phyloP scores from a whole-genome alignment of 2,329 filamentous ascomycete genomes.

The Diaporthe nobilis region DNA sequence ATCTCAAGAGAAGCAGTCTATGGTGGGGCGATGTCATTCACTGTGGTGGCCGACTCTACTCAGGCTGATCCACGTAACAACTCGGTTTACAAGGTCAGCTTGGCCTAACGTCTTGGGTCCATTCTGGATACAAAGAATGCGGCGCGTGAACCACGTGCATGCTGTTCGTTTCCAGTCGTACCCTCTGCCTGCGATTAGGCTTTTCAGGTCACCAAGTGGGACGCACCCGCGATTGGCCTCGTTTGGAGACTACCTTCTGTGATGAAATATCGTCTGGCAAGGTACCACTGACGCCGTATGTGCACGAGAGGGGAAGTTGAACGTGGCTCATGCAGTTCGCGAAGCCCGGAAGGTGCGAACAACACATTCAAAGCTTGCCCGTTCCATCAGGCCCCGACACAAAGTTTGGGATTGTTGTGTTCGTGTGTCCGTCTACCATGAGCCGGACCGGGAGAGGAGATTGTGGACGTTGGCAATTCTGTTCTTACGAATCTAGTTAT shows the following conservation, averaged over 20 bases:
- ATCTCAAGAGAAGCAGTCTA: neutral
- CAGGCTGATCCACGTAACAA: too few species aligned
- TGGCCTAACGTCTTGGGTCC: too few species aligned
- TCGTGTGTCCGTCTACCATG: neutral
- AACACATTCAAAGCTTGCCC: neutral
- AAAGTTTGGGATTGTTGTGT: neutral
- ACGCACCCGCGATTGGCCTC: neutral
- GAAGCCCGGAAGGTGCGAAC: neutral
- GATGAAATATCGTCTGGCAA: neutral
- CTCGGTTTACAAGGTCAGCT: too few species aligned
- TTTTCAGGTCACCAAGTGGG: neutral
- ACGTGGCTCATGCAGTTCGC: too few species aligned
- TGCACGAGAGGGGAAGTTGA: too few species aligned
- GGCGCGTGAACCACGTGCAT: too few species aligned
- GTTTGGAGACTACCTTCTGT: neutral
- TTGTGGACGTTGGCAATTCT: too few species aligned
- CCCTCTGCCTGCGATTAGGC: neutral
- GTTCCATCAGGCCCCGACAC: neutral
- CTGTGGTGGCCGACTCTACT: neutral
- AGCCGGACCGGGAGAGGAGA: neutral
- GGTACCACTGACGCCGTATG: neutral
- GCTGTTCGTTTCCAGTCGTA: too few species aligned
- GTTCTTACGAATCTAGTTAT: neutral
- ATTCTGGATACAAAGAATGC: too few species aligned
- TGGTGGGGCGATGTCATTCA: neutral